Conservation (phyloP, 352 stramenopile species). For the Globisporangium alternatum region DNA sequence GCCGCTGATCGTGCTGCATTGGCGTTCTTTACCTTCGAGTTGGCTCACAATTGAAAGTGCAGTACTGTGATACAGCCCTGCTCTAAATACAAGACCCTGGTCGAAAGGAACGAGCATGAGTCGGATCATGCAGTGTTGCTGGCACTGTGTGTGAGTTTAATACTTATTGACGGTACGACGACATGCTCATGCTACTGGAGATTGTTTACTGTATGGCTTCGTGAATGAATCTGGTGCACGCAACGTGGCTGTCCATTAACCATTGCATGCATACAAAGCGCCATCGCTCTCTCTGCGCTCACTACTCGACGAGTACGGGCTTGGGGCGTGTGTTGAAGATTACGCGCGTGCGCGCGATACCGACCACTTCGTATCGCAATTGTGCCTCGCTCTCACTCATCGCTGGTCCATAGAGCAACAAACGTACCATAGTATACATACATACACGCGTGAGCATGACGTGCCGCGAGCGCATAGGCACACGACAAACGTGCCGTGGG, state of each 20-base stretch:
- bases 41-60: neutral
- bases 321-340: conserved; percentile 78
- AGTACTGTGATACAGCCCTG: neutral
- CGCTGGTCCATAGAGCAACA: neutral
- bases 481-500: neutral
- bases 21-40: neutral
- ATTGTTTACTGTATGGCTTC: neutral
- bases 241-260: too few species aligned
- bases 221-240: too few species aligned
- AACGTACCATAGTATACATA: neutral
- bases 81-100: conserved; percentile 2
- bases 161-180: too few species aligned
- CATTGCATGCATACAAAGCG: neutral
- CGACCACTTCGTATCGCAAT: conserved; percentile 70
- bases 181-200: too few species aligned
- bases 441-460: neutral
- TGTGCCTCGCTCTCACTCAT: conserved; percentile 3
- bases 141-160: neutral
- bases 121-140: neutral
- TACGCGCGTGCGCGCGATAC: conserved; percentile 72
- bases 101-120: neutral
- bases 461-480: neutral
- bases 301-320: conserved; percentile 43
- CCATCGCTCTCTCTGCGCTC: neutral
- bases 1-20: neutral